A percentile compares a stretch with the other conserved stretches of the same genome.
These are phyloP conservation scores for Cicer judaicum DNA, from an alignment of 306 rosid genomes.

Conservation along the genomic window DNA sequence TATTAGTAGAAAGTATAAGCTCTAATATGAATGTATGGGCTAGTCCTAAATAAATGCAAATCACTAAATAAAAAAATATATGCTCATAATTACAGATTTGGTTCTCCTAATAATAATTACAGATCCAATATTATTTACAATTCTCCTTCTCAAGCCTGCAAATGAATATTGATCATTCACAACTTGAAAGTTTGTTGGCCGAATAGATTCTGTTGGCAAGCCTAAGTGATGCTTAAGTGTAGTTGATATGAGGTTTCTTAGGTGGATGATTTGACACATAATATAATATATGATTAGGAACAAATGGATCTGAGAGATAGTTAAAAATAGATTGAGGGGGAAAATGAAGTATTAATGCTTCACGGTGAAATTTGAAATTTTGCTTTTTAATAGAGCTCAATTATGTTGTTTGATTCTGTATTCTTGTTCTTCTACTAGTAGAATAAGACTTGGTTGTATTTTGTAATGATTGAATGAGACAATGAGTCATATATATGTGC, in stretches of 20 bases:
- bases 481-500: background rate
- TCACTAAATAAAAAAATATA: no score
- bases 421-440: background rate
- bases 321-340: background rate
- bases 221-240: no score
- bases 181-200: background rate
- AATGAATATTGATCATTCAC: background rate
- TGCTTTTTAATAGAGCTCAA: background rate
- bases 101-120: no score
- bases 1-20: no score
- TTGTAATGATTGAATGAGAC: background rate
- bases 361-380: slow-evolving; percentile 1
- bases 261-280: background rate
- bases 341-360: background rate
- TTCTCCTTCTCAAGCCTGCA: background rate
- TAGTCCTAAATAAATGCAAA: no score
- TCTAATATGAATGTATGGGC: no score
- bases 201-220: background rate
- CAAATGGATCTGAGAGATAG: slow-evolving; percentile 6
- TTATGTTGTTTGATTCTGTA: background rate
- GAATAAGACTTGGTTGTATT: background rate
- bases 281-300: background rate
- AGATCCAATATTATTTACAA: background rate
- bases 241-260: background rate
- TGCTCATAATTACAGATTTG: no score